Conservation (phyloP, 1,284 basidiomycete genomes). For the Lentinus polychrous region DNA sequence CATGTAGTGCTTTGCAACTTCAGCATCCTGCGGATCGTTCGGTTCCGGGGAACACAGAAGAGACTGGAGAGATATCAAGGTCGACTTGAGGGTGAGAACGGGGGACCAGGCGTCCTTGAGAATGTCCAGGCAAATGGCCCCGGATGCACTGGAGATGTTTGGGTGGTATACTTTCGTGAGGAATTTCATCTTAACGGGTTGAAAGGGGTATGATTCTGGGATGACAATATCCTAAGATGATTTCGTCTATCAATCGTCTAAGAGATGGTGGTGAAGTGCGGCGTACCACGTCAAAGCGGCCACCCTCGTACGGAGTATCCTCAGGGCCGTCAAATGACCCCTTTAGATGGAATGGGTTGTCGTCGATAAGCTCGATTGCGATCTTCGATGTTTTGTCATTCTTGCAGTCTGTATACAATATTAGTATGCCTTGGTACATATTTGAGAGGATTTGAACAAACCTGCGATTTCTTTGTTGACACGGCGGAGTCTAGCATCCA, state of each 20-base stretch:
- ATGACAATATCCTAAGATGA: constrained; percentile 83
- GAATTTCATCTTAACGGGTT: constrained; percentile 98
- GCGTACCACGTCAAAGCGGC: constrained; percentile 86
- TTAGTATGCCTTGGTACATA: constrained; percentile 1
- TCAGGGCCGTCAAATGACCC: constrained; percentile 91
- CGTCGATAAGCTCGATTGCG: constrained; percentile 79
- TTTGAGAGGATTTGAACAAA: constrained; percentile 21
- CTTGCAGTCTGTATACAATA: constrained; percentile 68
- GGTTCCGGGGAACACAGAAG: constrained; percentile 96
- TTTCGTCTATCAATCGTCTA: constrained; percentile 2
- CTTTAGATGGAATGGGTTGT: constrained; percentile 82
- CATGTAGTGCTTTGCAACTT: constrained; percentile 95
- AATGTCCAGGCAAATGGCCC: constrained; percentile 86
- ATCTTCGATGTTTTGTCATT: constrained; percentile 88
- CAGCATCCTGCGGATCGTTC: constrained; percentile 96
- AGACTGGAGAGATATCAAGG: constrained; percentile 92
- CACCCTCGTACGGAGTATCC: constrained; percentile 92
- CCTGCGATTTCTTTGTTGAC: constrained; percentile 92
- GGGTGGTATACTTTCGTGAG: constrained; percentile 97
- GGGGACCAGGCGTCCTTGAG: constrained; percentile 91
- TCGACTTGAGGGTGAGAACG: constrained; percentile 94
- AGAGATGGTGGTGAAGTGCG: not conserved
- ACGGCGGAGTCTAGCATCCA: constrained; percentile 84
- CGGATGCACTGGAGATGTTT: constrained; percentile 91
- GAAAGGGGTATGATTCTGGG: constrained; percentile 92